A percentile compares a stretch with the other conserved stretches of the same genome.
Conservation (phyloP, 768 basidiomycete species). For the Leccinellum rugosiceps region DNA sequence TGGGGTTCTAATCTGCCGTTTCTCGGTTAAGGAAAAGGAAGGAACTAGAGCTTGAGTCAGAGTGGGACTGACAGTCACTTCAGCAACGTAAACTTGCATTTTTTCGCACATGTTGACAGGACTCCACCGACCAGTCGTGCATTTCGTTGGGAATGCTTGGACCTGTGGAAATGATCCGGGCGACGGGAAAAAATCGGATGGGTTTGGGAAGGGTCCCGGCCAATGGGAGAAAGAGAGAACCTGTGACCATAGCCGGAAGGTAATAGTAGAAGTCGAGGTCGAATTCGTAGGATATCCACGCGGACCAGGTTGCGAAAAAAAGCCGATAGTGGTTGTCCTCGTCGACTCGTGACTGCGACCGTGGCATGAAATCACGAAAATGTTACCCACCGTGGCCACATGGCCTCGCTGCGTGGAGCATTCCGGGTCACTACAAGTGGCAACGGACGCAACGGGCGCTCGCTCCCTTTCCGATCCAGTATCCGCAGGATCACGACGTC, state of each 20-base stretch:
- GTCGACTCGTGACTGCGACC: not conserved
- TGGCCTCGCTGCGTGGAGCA: conserved; percentile 7
- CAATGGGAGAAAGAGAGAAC: conserved; percentile 13
- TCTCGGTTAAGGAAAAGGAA: conserved; percentile 25
- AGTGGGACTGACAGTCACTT: conserved; percentile 7
- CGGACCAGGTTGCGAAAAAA: no score
- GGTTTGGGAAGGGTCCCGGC: conserved; percentile 15
- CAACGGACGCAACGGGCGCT: conserved; percentile 6
- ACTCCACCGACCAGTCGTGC: conserved; percentile 3
- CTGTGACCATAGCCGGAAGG: no score
- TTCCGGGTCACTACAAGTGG: not conserved
- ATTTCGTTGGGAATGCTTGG: conserved; percentile 1
- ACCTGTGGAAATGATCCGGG: conserved; percentile 23
- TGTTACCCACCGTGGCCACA: not conserved
- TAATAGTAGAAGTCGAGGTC: no score
- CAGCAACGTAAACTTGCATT: conserved; percentile 22
- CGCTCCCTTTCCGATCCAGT: not conserved
- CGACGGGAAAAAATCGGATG: conserved; percentile 7
- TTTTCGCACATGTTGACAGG: conserved; percentile 11
- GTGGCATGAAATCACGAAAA: not conserved
- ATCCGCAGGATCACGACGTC: conserved; percentile 12
- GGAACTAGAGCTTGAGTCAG: conserved; percentile 1
- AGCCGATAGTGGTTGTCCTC: no score
- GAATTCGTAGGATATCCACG: no score
- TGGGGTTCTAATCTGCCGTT: conserved; percentile 14